Conservation (phyloP, 2,329 filamentous ascomycete species). For the Colletotrichum agaves region DNA sequence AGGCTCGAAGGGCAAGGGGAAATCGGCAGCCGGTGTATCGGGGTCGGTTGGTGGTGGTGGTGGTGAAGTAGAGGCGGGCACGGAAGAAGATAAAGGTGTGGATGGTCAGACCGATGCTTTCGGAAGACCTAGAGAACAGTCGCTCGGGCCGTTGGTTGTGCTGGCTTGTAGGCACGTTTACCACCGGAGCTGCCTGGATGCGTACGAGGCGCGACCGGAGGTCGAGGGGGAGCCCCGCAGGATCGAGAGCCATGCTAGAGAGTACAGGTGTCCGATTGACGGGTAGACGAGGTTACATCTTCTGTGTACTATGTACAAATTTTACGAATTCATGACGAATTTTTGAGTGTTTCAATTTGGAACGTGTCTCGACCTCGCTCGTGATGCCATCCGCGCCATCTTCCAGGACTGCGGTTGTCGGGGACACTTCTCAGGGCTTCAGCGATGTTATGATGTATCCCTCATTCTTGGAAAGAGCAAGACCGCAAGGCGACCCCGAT, state of each 20-base stretch:
- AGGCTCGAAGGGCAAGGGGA: slow-evolving; percentile 63
- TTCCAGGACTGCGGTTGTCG: slow-evolving; percentile 60
- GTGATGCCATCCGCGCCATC: slow-evolving; percentile 56
- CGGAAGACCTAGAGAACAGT: slow-evolving; percentile 51
- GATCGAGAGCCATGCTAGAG: slow-evolving; percentile 55
- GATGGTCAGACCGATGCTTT: slow-evolving; percentile 47
- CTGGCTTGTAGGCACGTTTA: slow-evolving; percentile 78
- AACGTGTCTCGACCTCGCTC: too few relatives aligned
- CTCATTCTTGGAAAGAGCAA: slow-evolving; percentile 48
- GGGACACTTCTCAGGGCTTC: slow-evolving; percentile 48
- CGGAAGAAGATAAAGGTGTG: slow-evolving; percentile 49
- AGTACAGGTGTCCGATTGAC: slow-evolving; percentile 68
- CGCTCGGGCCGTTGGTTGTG: slow-evolving; percentile 73
- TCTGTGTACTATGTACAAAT: slow-evolving; percentile 36
- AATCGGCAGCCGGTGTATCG: slow-evolving; percentile 64
- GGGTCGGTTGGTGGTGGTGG: slow-evolving; percentile 41
- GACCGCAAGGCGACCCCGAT: slow-evolving; percentile 26
- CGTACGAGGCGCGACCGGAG: slow-evolving; percentile 65
- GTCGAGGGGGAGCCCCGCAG: slow-evolving; percentile 53
- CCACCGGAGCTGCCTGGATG: slow-evolving; percentile 76
- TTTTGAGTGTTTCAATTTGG: not conserved
- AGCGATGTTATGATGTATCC: slow-evolving; percentile 58
- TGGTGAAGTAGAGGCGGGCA: slow-evolving; percentile 53
- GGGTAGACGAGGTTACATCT: slow-evolving; percentile 49
- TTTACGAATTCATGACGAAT: slow-evolving; percentile 31